Evolutionary conservation across 192 early-diverging fungal species (phyloP).

Genomic region (Cladochytrium replicatum): DNA sequence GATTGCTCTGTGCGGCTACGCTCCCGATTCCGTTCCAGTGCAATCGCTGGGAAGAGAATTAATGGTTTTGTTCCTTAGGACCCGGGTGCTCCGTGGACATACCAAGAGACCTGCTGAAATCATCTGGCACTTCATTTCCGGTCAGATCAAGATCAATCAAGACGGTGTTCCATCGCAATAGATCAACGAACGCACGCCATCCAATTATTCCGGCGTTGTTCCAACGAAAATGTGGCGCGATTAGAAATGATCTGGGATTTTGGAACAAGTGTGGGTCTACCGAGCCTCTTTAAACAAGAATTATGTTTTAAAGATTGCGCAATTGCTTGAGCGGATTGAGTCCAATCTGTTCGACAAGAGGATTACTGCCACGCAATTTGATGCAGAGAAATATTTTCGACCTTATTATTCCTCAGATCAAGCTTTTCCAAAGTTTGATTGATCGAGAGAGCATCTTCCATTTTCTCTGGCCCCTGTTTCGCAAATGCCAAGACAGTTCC

Average conservation of each 20-base stretch:
- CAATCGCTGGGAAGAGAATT: conserved; percentile 2
- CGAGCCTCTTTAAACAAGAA: no score
- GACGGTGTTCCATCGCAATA: conserved; percentile 35
- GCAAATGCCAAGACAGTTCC: conserved; percentile 57
- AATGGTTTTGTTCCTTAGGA: not conserved
- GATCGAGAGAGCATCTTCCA: conserved; percentile 42
- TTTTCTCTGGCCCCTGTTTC: conserved; percentile 36
- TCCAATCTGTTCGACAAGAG: no score
- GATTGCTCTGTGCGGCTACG: conserved; percentile 15
- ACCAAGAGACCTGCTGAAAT: conserved; percentile 14
- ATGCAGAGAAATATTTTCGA: no score
- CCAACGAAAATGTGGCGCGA: conserved; percentile 38
- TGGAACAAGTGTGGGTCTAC: no score
- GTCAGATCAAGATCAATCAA: conserved; percentile 30
- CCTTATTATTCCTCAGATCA: conserved; percentile 51
- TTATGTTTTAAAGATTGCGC: no score
- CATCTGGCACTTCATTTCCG: conserved; percentile 52
- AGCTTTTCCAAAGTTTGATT: conserved; percentile 37
- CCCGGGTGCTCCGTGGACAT: not conserved
- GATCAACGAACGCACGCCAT: conserved; percentile 33
- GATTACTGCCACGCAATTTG: no score
- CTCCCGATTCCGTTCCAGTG: conserved; percentile 33
- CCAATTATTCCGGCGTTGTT: conserved; percentile 44
- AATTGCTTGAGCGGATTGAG: no score
- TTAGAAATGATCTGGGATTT: no score